Percentiles rank a stretch among this genome's conserved stretches.
Evolutionary conservation across 495 filamentous ascomycete genomes (phyloP).

Genomic region (Xylaria telfairii): DNA sequence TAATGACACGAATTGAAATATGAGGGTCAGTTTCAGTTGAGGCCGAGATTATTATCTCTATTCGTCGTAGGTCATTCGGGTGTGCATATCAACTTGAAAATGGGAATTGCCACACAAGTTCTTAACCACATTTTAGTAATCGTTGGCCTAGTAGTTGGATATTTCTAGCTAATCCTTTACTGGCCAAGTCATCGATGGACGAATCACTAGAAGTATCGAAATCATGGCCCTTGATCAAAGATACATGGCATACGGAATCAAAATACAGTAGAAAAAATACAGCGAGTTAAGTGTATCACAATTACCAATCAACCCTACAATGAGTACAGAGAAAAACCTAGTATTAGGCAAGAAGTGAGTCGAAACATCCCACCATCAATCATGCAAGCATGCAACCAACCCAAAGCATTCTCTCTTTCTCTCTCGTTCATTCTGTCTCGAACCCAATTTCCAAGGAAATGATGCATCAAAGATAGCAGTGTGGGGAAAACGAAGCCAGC

Average conservation of each 20-base stretch:
- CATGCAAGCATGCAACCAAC: slow-evolving; percentile 23
- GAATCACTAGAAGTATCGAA: neutral
- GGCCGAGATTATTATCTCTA: neutral
- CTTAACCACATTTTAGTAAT: neutral
- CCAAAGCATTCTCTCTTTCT: slow-evolving; percentile 8
- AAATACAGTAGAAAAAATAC: neutral
- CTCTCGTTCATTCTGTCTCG: neutral
- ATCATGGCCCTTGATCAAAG: neutral
- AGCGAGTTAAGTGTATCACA: neutral
- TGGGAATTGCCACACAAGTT: neutral
- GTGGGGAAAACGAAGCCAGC: neutral
- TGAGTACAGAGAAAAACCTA: slow-evolving; percentile 15
- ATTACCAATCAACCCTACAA: slow-evolving; percentile 21
- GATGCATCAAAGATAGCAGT: neutral
- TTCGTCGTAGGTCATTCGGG: neutral
- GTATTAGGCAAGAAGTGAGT: slow-evolving; percentile 14
- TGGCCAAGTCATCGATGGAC: neutral
- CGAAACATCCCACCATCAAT: slow-evolving; percentile 8
- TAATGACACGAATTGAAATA: neutral
- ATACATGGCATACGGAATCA: neutral
- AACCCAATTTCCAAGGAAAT: neutral
- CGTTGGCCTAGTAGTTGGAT: neutral
- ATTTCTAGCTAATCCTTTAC: neutral
- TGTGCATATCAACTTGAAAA: neutral
- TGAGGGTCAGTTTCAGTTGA: neutral